A percentile compares a stretch with the other conserved stretches of the same genome.
Conservation (phyloP, 2,329 filamentous ascomycete genomes). For the Beauveria brongniartii region DNA sequence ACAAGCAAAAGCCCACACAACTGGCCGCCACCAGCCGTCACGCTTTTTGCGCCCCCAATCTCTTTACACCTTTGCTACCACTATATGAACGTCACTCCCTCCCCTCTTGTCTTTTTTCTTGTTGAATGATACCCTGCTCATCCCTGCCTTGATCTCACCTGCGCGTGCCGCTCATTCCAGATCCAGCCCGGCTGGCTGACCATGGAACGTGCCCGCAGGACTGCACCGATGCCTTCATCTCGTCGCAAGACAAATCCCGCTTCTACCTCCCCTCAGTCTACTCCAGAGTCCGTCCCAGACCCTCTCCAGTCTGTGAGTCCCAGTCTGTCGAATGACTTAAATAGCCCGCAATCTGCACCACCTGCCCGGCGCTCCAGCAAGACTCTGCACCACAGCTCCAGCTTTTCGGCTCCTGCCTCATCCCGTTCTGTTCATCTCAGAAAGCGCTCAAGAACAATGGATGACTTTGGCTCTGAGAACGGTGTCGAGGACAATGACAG, state of each 20-base stretch:
- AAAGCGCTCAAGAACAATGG: constrained; percentile 37
- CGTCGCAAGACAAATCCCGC: constrained; percentile 25
- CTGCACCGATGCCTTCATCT: constrained; percentile 16
- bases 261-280: constrained; percentile 27
- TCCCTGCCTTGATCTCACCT: neutral
- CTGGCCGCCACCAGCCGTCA: neutral
- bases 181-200: constrained; percentile 9
- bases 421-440: constrained; percentile 25
- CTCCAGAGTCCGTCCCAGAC: constrained; percentile 24
- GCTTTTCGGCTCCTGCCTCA: constrained; percentile 28
- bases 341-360: constrained; percentile 24
- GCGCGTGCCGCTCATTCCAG: constrained; percentile 5
- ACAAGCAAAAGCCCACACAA: constrained; percentile 10
- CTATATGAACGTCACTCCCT: neutral
- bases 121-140: constrained; percentile 2
- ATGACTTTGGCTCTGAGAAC: constrained; percentile 22
- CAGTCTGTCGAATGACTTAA: constrained; percentile 24
- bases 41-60: neutral
- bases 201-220: constrained; percentile 31
- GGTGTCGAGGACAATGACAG: constrained; percentile 40
- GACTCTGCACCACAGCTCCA: constrained; percentile 27
- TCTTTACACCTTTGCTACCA: neutral
- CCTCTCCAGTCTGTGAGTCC: constrained; percentile 25
- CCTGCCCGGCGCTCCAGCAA: constrained; percentile 26
- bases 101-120: neutral